phyloP scores from a whole-genome alignment of 2,329 filamentous ascomycete species.

The Neofusicoccum sp. region DNA sequence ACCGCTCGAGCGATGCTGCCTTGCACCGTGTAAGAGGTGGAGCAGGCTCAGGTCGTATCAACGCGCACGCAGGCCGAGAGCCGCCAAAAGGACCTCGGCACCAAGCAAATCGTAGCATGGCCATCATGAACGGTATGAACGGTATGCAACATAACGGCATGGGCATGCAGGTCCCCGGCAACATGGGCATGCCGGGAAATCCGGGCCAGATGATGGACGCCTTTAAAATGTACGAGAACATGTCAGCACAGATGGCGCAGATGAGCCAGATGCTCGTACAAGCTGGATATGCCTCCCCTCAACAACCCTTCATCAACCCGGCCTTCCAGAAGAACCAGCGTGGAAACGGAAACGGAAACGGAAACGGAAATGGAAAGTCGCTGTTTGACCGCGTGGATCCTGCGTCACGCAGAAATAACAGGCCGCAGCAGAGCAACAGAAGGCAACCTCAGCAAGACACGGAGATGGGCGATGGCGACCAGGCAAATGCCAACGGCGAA shows the following conservation, averaged over 20 bases:
- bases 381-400: conserved; percentile 71
- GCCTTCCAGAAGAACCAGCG: conserved; percentile 46
- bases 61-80: conserved; percentile 68
- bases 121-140: conserved; percentile 43
- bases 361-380: conserved; percentile 54
- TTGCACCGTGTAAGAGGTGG: conserved; percentile 79
- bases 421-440: conserved; percentile 57
- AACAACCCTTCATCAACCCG: conserved; percentile 49
- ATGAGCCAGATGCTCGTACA: conserved; percentile 76
- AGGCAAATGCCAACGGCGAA: conserved; percentile 43
- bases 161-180: conserved; percentile 19
- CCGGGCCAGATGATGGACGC: conserved; percentile 18
- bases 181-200: conserved; percentile 8
- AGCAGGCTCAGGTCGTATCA: conserved; percentile 76
- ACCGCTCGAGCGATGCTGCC: conserved; percentile 72
- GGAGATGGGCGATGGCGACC: conserved; percentile 36
- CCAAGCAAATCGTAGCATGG: conserved; percentile 25
- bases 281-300: conserved; percentile 75
- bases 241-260: conserved; percentile 56
- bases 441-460: conserved; percentile 41
- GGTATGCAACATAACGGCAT: conserved; percentile 54
- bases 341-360: conserved; percentile 32
- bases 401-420: conserved; percentile 30
- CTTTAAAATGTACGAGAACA: conserved; percentile 40
- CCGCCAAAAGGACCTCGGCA: conserved; percentile 72